Evolutionary conservation across 164 flowering plant genomes (phyloP).

Genomic region (Aristolochia californica): DNA sequence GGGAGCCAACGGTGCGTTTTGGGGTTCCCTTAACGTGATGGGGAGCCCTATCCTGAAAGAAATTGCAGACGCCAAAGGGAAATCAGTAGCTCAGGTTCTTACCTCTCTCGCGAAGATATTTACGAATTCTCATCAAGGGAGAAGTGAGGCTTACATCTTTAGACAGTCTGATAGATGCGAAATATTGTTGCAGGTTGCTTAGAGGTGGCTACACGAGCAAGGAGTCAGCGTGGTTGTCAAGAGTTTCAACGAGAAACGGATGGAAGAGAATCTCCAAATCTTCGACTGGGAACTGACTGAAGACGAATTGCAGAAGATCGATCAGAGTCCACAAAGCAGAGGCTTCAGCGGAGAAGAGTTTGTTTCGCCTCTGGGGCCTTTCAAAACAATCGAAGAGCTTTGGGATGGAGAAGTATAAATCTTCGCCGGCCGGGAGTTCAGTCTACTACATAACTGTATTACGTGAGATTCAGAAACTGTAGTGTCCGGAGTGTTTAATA

Average conservation of each 20-base stretch:
- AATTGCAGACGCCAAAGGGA: constrained; percentile 20
- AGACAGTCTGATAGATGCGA: neutral
- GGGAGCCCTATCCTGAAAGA: constrained; percentile 11
- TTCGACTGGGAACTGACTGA: constrained; percentile 19
- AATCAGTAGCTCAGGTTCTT: constrained; percentile 18
- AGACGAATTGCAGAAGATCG: constrained; percentile 15
- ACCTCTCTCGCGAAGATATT: no score
- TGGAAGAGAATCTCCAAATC: constrained; percentile 18
- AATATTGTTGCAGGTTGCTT: constrained; percentile 12
- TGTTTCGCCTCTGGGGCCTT: constrained; percentile 14
- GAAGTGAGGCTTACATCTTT: no score
- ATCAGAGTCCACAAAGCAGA: constrained; percentile 12
- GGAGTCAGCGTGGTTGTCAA: constrained; percentile 18
- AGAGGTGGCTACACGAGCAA: constrained; percentile 23
- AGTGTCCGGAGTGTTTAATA: no score
- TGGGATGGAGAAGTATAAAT: constrained; percentile 26
- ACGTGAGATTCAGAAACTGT: no score
- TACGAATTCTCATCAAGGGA: no score
- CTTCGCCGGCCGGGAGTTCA: no score
- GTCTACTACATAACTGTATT: no score
- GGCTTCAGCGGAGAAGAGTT: neutral
- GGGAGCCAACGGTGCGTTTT: constrained; percentile 14
- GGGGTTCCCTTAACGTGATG: constrained; percentile 16
- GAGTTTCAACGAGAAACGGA: constrained; percentile 19
- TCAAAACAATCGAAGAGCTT: constrained; percentile 15